Percentiles rank a stretch among this genome's conserved stretches.
Evolutionary conservation across 441 rosid genomes (phyloP).

Genomic region (Hura crepitans): DNA sequence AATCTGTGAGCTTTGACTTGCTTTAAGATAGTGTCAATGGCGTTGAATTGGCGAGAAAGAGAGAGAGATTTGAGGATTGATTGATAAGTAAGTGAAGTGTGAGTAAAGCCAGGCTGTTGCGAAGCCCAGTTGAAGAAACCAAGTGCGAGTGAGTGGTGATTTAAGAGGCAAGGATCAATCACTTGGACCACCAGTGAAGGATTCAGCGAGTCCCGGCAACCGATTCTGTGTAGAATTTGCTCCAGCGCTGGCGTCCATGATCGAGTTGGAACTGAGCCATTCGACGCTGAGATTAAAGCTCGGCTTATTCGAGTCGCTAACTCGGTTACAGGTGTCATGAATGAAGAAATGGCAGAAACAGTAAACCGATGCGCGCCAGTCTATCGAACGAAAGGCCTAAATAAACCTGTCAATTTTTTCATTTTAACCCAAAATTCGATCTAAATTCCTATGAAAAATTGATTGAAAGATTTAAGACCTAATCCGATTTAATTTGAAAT

Average conservation of each 20-base stretch:
- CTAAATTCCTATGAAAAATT: too few species aligned
- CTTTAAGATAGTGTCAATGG: conserved; percentile 52
- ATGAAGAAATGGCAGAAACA: not conserved
- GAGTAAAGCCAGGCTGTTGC: conserved; percentile 71
- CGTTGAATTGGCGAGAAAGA: conserved; percentile 51
- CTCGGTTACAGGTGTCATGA: conserved; percentile 48
- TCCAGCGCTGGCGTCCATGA: conserved; percentile 64
- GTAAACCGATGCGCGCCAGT: not conserved
- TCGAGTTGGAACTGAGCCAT: conserved; percentile 34
- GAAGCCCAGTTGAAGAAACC: conserved; percentile 93
- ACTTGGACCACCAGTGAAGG: conserved; percentile 64
- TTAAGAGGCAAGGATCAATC: conserved; percentile 64
- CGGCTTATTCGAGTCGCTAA: conserved; percentile 60
- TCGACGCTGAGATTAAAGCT: conserved; percentile 51
- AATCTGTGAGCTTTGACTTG: conserved; percentile 48
- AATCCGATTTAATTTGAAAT: too few species aligned
- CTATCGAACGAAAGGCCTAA: too few species aligned
- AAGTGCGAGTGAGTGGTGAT: conserved; percentile 69
- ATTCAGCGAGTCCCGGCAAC: conserved; percentile 41
- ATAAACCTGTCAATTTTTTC: too few species aligned
- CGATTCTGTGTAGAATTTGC: conserved; percentile 52
- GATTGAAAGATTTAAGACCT: too few species aligned
- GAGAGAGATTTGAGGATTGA: conserved; percentile 70
- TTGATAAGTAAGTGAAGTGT: conserved; percentile 55
- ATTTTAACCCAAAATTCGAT: too few species aligned